Base-by-base conservation (phyloP, 2,329 filamentous ascomycete genomes). In the Arthroderma sp. region DNA sequence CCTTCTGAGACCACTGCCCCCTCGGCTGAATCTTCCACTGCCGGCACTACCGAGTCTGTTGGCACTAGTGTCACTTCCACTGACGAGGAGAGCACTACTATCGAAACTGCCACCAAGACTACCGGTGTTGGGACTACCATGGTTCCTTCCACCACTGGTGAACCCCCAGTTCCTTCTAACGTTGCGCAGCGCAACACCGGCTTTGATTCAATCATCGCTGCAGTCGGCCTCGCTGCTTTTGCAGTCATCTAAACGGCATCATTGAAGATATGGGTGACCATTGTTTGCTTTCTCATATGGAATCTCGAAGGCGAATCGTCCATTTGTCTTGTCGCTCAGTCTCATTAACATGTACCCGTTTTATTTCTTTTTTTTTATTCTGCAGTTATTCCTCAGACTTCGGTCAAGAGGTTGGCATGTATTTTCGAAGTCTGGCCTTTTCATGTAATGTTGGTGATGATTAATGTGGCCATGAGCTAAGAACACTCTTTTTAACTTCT, bases 121-220 rank as follows among this genome's bases (percentile, higher is more conserved):
- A 22, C 15, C 15, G 15, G 2, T 22, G 15, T 22, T 8, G 36
- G 27, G 15, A n/a, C 36, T 38, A 32, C 39, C n/a, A 6, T 40
- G 10, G 32, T 9, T 34, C 8, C 22, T 38, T 29, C 31, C 15
- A 22, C 31, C 27, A 41, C 7, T 27, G 29, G 4, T 6, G 42
- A 28, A 7, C 33, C 47, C 7, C 40, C 47, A 11, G 39, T 38
- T 36, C 47, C 47, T 4, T 41, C 44, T 27, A 36, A n/a, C 28
- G 41, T 29, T 29, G 47, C 44, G 10, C 10, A 10, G 36, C 40
- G 42, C 11, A 37, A 42, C n/a, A 44, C 29, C 9, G 22, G 33
- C 6, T 42, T 36, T n/a, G 27, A 2, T 29, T 4, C 38, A 6
- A 31, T 40, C 11, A 40, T 42, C 34, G 44, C 34, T 28, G 44